Base-by-base conservation (phyloP, 1,284 basidiomycete genomes). In the Singerocomus inundabilis region DNA sequence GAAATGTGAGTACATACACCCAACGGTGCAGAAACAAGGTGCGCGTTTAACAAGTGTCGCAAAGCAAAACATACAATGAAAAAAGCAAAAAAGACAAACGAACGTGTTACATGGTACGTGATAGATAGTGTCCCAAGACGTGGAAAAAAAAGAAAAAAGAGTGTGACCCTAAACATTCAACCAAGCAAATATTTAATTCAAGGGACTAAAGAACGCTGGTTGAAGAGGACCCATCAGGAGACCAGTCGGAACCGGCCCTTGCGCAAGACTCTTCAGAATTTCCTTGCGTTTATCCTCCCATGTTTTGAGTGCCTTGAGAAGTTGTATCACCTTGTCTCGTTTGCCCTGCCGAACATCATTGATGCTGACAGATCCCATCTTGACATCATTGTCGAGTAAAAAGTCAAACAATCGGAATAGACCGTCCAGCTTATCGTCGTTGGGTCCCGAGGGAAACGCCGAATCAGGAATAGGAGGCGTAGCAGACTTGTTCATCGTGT, bases 361-460 rank as follows among this genome's bases (percentile, higher is more conserved):
- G 70, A 96, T 93, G 61, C 89, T 93, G 30, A 95, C 86, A 54
- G 79, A 83, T 10, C 88, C 92, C 74, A 93, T 89, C 70, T 88
- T 88, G 50, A 95, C 83, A 48, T 91, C 91, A 55, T 91, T 89
- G 60, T 93, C 91, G 36, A 94, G 79, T 46, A 95, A 70, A 67
- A 91, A 92, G 69, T 95, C 92, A 70, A 93, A 93, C 52, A 94
- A 74, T 51, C 82, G 79, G 74, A 96, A 93, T 35, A 96, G 75
- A 13, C 92, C 92, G 44, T 94, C 91, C n/a, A 95, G 74, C 59
- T 84, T 88, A 57, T 91, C 88, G 59, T 92, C 88, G 49, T 75
- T 72, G 5, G 77, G 69, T 29, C 77, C 76, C 12, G 70, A 63
- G 2, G 90, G 90, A 74, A 94, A 93, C 1, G 86, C 85, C 5